Evolutionary conservation across 176 grass and related monocot genomes (phyloP), one percentile per base, ranked within the genome.

Genomic region (Pharus latifolius): DNA sequence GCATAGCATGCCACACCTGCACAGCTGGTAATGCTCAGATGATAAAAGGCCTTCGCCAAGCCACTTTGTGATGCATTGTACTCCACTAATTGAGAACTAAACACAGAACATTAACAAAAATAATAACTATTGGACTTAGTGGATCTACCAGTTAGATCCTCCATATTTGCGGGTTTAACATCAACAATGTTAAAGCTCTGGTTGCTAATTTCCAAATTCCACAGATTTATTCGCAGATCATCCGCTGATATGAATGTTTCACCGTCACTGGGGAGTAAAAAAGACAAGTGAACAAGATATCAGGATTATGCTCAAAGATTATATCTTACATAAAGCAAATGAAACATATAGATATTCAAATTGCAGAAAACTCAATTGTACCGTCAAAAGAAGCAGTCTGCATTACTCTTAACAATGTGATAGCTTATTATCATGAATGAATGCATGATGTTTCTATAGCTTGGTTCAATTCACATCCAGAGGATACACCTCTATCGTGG

Each of bases 171-270:
- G 79, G 89, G 89, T 65, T 92, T 92, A 75, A 92, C 81, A 68
- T 92, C 89, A 72, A 92, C 82, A 82, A 92, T 92, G 58, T 92
- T 92, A 80, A 92, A 92, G 67, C 89, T 88, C 78, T 92, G 89
- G 49, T 82, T 92, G 78, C 60, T 88, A 71, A 92, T 92, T 82
- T 92, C 89, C 77, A 92, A 71, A 73, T 92, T 92, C 89, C 89
- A 92, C 43, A 92, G 79, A 79, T 92, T 92, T 70, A 92, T 92
- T 80, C 89, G 78, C 49, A 92, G 78, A 85, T 92, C 89, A 75
- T 92, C 89, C 66, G 82, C 89, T 60, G 89, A 92, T 85, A 92
- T 88, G 69, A 85, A 92, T 79, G 89, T 92, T 65, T 88, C 89
- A 19, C 85, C 85, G 37, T 92, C 89, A 67, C 89, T 92, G 69